Evolutionary conservation across 139 green algal genomes (phyloP).

Genomic region (Volvox reticuliferus): DNA sequence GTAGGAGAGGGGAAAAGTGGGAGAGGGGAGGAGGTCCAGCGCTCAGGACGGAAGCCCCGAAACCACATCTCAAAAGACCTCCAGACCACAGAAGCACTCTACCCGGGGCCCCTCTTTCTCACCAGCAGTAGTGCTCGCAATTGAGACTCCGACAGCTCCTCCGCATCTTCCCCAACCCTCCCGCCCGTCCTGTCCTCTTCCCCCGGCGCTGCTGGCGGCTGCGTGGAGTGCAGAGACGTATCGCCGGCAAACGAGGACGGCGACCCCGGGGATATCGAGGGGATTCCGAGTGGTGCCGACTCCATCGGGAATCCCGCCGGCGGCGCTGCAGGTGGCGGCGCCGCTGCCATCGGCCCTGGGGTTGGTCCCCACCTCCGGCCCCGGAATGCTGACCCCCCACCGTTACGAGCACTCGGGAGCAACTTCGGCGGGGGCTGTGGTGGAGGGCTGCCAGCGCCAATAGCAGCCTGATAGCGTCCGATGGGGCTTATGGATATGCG

Average conservation of each 20-base stretch:
- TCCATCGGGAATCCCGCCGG: background rate
- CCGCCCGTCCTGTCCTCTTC: background rate
- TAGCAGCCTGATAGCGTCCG: constrained; percentile 1
- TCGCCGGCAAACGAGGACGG: background rate
- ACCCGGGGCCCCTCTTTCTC: background rate
- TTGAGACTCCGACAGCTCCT: background rate
- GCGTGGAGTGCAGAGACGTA: background rate
- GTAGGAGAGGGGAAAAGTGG: background rate
- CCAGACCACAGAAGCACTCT: background rate
- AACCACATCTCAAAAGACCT: background rate
- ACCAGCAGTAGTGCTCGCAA: constrained; percentile 7
- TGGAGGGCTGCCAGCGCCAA: background rate
- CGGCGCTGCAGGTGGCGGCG: background rate
- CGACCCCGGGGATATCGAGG: too few relatives aligned
- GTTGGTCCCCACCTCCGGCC: background rate
- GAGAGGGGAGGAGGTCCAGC: background rate
- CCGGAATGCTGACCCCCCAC: background rate
- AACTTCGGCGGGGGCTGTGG: background rate
- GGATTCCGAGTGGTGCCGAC: too few relatives aligned
- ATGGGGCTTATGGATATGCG: background rate
- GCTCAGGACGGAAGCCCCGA: background rate
- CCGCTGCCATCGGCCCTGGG: background rate
- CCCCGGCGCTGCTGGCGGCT: too few relatives aligned
- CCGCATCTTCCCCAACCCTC: background rate
- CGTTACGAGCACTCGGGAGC: background rate